Evolutionary conservation across 164 flowering plant genomes (phyloP).

Genomic region (grape (Vitis vinifera)): DNA sequence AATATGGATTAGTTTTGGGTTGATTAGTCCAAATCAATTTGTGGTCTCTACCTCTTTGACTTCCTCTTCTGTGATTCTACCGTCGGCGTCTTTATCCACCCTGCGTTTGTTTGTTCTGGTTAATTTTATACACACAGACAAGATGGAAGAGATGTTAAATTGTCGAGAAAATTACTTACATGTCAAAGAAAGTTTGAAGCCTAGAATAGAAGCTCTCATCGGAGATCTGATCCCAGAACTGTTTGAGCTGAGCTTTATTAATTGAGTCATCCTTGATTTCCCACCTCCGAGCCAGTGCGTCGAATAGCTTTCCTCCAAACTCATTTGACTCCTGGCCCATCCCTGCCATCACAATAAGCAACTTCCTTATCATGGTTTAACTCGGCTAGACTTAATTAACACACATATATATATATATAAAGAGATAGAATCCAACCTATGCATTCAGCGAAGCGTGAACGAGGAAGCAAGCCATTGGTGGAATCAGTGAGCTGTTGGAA

Average conservation of each 20-base stretch:
- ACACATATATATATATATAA: too few relatives aligned
- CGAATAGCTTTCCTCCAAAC: slow-evolving; percentile 56
- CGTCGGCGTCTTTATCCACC: slow-evolving; percentile 42
- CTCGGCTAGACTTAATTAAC: too few relatives aligned
- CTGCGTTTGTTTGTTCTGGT: slow-evolving; percentile 11
- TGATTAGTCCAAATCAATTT: too few relatives aligned
- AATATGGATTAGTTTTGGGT: too few relatives aligned
- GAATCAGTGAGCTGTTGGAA: slow-evolving; percentile 39
- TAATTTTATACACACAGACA: too few relatives aligned
- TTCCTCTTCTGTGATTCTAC: slow-evolving; percentile 31
- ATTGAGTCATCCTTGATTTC: slow-evolving; percentile 34
- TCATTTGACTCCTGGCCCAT: slow-evolving; percentile 61
- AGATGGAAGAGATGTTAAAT: too few relatives aligned
- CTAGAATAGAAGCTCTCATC: slow-evolving; percentile 66
- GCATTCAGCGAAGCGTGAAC: slow-evolving; percentile 52
- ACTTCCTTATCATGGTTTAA: not conserved
- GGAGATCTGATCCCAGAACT: slow-evolving; percentile 67
- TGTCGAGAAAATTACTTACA: slow-evolving; percentile 23
- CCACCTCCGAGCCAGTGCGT: slow-evolving; percentile 52
- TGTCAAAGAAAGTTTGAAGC: slow-evolving; percentile 72
- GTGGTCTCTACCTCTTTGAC: slow-evolving; percentile 28
- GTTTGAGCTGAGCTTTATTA: slow-evolving; percentile 39
- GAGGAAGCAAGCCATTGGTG: slow-evolving; percentile 38
- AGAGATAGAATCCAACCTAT: slow-evolving; percentile 29
- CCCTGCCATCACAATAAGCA: slow-evolving; percentile 25